Base-by-base conservation (phyloP, 169 alveolate species). In the Cryptosporidium baileyi region DNA sequence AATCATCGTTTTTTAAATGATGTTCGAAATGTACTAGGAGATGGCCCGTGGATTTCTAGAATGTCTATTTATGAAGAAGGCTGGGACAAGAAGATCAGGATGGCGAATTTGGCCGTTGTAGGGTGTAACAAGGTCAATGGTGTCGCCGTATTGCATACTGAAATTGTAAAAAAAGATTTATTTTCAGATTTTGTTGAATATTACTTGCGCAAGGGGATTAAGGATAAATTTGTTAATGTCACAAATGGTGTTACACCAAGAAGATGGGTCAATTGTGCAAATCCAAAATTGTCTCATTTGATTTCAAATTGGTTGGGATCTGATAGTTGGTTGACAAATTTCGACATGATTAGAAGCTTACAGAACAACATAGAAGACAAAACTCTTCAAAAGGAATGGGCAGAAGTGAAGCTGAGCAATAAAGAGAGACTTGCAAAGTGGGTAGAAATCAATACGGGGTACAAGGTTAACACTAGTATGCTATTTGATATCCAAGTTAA, bases 221-320 rank as follows among this genome's bases (percentile, higher is more conserved):
- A 95, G 15, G 93, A 93, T 57, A 97, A 95, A 88, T 89, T 96
- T 82, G 82, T 90, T 47, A 96, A 96, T 82, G 95, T 92, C 63
- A 96, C 98, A 36, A 96, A 96, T 90, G 99, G 99, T 19, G 99
- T 97, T 22, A 96, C 99, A n/a, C 98, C 98, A 4, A 90, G 98
- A 34, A 92, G 98, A 74, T 96, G 97, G 97, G 92, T 96, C 34
- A 92, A 94, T 80, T 94, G 97, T 85, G 91, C 96, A 30, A 95
- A 95, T 90, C 95, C 96, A 4, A 92, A 94, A 60, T 91, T 96
- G 26, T 90, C 96, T n/a, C 89, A 93, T 15, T 88, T 96, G 40
- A 94, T 94, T 88, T 91, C 96, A 61, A 95, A 91, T 62, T 89
- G 91, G 85, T 62, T 95, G 59, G 95, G 95, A 41, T 92, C 94